Evolutionary conservation across 192 early-diverging fungal species (phyloP), one percentile per base, ranked within the genome.

Genomic region (Geosiphon pyriformis): DNA sequence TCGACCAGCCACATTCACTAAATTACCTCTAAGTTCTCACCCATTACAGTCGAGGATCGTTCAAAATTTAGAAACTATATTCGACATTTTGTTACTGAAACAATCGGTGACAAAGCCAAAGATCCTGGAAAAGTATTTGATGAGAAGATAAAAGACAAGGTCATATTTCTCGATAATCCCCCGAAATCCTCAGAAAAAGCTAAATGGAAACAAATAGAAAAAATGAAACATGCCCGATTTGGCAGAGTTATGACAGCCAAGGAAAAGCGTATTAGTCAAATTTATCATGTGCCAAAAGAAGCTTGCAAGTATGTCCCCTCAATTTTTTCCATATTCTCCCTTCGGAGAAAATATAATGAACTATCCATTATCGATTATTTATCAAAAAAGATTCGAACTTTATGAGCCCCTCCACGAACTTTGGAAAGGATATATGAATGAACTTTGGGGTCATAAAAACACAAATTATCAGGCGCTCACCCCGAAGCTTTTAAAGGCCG

Each of bases 361-460:
- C n/a, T 51, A 2, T 3, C 48, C 12, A 23, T 66, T 51, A 46
- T 30, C 50, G 23, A 22, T 11, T 37, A 18, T 22, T 25, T 34
- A 55, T 32, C 18, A n/a, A 18, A 31, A 27, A 2, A 18, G 25
- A 59, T 48, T 1, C 1, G 15, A 27, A 3, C 46, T 20, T 61
- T 33, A 57, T 8, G 7, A 62, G 33, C 12, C 7, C 62, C 83
- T 74, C 26, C 89, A 89, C 65, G 78, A 77, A 2, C 51, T 84
- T 46, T 94, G 92, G 71, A 25, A 83, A 12, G 89, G 91, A 8
- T 42, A 42, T 23, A 72, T 97, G 15, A 79, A 93, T 68, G 52
- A 74, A 12, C 69, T 95, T 35, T 97, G 94, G 93, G 74, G 69
- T 46, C 78, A 80, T 18, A 94, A 94, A 17, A 75, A 59, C 35